These are phyloP conservation scores for Kuraishia capsulata DNA, from an alignment of 805 yeast species.

Conservation along the genomic window DNA sequence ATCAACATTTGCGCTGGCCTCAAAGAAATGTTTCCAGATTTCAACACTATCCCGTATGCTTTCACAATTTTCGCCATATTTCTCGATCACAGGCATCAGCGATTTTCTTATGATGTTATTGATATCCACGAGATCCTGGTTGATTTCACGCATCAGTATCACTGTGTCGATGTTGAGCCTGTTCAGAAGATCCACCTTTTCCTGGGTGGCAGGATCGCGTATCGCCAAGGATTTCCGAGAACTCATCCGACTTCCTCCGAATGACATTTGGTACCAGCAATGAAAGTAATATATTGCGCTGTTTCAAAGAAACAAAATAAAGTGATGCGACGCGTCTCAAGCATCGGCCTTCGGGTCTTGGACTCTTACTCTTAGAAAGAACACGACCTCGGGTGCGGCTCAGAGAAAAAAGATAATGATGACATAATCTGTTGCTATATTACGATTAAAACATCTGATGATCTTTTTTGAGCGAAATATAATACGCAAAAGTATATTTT, in stretches of 20 bases:
- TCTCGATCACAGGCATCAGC: conserved; percentile 57
- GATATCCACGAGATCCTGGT: conserved; percentile 59
- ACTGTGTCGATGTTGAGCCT: conserved; percentile 75
- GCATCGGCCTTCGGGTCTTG: no score
- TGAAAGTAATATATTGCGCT: no score
- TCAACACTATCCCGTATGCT: conserved; percentile 57
- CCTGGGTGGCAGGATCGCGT: conserved; percentile 1
- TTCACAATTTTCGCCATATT: conserved; percentile 48
- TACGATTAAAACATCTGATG: no score
- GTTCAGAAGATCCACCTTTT: conserved; percentile 35
- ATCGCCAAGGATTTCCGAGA: neutral
- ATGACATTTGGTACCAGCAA: no score
- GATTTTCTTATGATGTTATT: conserved; percentile 60
- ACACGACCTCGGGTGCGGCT: no score
- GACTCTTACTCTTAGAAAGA: no score
- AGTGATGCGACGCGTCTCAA: no score
- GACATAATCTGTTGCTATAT: no score
- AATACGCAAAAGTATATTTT: neutral
- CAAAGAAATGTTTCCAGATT: conserved; percentile 75
- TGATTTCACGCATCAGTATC: conserved; percentile 67
- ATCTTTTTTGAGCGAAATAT: no score
- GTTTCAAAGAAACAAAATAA: no score
- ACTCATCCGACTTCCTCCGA: neutral
- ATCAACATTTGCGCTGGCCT: conserved; percentile 52
- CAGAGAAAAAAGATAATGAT: no score